phyloP scores from a whole-genome alignment of 805 yeast species.

The Candida quercuum region DNA sequence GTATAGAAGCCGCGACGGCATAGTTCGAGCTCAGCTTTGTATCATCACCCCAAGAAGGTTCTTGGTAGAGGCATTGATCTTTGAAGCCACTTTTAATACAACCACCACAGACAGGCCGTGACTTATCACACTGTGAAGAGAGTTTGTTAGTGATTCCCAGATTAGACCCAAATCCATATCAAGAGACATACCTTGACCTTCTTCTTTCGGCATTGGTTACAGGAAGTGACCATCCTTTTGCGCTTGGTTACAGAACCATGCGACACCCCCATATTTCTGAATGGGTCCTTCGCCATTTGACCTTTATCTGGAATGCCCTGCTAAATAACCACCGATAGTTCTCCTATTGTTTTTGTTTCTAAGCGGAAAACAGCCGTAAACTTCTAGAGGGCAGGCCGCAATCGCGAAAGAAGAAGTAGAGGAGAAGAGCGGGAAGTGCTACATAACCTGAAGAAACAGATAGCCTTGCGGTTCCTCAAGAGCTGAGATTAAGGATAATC shows the following conservation, averaged over 20 bases:
- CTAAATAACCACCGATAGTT: neutral
- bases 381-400: no score
- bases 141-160: neutral
- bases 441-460: no score
- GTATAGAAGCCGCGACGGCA: constrained; percentile 18
- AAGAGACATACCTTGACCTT: constrained; percentile 10
- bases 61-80: constrained; percentile 45
- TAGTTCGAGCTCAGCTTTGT: constrained; percentile 15
- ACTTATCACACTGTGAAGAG: constrained; percentile 31
- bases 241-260: constrained; percentile 17
- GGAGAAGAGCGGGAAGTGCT: no score
- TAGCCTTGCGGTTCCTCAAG: no score
- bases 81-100: constrained; percentile 45
- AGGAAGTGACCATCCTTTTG: constrained; percentile 19
- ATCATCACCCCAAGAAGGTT: constrained; percentile 52
- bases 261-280: constrained; percentile 11
- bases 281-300: neutral
- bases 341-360: neutral
- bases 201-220: constrained; percentile 22
- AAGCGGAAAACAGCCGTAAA: no score
- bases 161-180: no score
- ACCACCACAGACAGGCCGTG: constrained; percentile 47
- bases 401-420: no score
- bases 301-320: neutral
- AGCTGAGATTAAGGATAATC: no score